A percentile compares a stretch with the other conserved stretches of the same genome.
Conservation (phyloP, 768 basidiomycete genomes). For the Arthromyces matolae region DNA sequence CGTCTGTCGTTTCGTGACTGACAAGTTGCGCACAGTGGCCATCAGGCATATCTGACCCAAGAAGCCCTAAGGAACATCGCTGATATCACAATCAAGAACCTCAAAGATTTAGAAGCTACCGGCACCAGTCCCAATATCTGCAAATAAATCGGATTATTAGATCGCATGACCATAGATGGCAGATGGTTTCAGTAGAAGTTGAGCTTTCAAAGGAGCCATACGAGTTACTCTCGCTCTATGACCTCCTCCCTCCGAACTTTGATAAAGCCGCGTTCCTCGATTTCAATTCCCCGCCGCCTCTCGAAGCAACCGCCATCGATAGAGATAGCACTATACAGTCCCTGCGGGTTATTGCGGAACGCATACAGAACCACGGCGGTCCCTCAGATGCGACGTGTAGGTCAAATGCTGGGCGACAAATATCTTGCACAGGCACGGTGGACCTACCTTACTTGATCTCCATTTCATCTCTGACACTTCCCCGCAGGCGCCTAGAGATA, state of each 20-base stretch:
- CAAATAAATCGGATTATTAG: too few relatives aligned
- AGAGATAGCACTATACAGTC: constrained; percentile 13
- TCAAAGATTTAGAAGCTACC: constrained; percentile 29
- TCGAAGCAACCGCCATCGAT: constrained; percentile 14
- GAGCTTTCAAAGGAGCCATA: too few relatives aligned
- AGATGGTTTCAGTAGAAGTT: too few relatives aligned
- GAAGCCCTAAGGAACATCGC: constrained; percentile 40
- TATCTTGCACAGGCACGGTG: neutral
- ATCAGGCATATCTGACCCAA: constrained; percentile 40
- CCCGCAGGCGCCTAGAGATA: neutral
- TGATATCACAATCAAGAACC: constrained; percentile 34
- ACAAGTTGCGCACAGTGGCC: constrained; percentile 27
- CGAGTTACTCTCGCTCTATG: constrained; percentile 19
- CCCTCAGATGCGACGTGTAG: neutral
- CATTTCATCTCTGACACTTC: too few relatives aligned
- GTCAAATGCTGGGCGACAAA: neutral
- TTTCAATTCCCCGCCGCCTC: constrained; percentile 16
- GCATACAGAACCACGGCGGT: constrained; percentile 4
- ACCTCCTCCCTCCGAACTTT: constrained; percentile 17
- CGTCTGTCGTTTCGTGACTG: neutral
- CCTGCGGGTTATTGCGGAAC: constrained; percentile 12
- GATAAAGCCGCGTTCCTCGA: constrained; percentile 16
- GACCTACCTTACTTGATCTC: neutral
- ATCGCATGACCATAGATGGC: too few relatives aligned
- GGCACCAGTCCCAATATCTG: constrained; percentile 30